Evolutionary conservation across 768 basidiomycete genomes (phyloP).

Genomic region (Phallus indusiatus): DNA sequence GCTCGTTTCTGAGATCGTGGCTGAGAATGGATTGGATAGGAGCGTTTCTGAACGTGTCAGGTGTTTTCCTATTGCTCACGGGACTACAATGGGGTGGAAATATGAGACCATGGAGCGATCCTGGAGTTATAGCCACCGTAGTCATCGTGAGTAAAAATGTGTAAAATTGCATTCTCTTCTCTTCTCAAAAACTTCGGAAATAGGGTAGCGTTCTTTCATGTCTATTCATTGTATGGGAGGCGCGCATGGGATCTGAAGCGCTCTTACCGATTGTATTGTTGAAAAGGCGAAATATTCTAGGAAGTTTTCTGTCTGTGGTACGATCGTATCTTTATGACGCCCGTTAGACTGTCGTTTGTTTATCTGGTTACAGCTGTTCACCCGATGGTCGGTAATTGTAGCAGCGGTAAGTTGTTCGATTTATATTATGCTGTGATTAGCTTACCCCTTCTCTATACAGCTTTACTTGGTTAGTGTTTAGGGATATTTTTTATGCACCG

Average conservation of each 20-base stretch:
- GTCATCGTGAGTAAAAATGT: not conserved
- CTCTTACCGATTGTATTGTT: conserved; percentile 31
- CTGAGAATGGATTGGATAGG: conserved; percentile 31
- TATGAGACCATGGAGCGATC: conserved; percentile 33
- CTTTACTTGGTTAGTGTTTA: conserved; percentile 1
- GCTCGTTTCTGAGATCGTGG: not conserved
- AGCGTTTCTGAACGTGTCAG: conserved; percentile 25
- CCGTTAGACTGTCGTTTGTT: not conserved
- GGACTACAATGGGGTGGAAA: conserved; percentile 41
- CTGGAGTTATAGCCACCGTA: conserved; percentile 22
- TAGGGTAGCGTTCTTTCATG: too few species aligned
- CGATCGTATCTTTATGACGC: not conserved
- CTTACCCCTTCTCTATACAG: not conserved
- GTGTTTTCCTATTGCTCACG: conserved; percentile 30
- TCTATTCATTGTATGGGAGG: conserved; percentile 23
- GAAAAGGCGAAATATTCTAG: conserved; percentile 21
- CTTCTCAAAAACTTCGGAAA: too few species aligned
- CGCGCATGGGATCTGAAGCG: conserved; percentile 23
- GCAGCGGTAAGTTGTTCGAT: too few species aligned
- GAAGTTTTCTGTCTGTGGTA: conserved; percentile 19
- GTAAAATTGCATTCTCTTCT: too few species aligned
- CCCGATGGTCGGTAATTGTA: too few species aligned
- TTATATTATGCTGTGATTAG: too few species aligned
- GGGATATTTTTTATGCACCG: not conserved
- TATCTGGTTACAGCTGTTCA: too few species aligned